A percentile compares a stretch with the other conserved stretches of the same genome.
phyloP scores from a whole-genome alignment of 2,329 filamentous ascomycete species.

The Aspergillus proliferans region DNA sequence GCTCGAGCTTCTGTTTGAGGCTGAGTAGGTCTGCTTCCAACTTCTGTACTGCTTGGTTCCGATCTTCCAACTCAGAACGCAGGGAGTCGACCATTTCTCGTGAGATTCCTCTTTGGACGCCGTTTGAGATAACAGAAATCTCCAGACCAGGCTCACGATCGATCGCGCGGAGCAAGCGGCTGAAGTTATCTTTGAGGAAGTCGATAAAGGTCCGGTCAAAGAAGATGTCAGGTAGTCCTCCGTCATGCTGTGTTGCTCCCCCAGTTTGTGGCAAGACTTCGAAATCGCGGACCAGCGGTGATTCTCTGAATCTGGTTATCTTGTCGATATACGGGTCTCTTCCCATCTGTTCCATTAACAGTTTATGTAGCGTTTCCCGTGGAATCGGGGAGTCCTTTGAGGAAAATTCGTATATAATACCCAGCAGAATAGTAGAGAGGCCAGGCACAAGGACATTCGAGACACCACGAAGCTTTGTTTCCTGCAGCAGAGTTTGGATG shows the following conservation, averaged over 20 bases:
- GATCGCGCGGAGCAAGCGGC: conserved; percentile 72
- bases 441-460: conserved; percentile 68
- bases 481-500: conserved; percentile 76
- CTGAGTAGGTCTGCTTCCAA: conserved; percentile 51
- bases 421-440: conserved; percentile 75
- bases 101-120: conserved; percentile 84
- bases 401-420: conserved; percentile 91
- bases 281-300: conserved; percentile 77
- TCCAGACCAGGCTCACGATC: conserved; percentile 88
- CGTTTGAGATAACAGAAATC: conserved; percentile 71
- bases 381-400: conserved; percentile 93
- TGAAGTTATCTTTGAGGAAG: conserved; percentile 94
- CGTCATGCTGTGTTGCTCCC: conserved; percentile 42
- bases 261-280: conserved; percentile 73
- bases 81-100: conserved; percentile 84
- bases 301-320: conserved; percentile 68
- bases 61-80: conserved; percentile 68
- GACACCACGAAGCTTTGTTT: conserved; percentile 56
- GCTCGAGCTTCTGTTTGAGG: conserved; percentile 53
- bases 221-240: conserved; percentile 68
- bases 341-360: conserved; percentile 70
- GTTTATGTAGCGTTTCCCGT: conserved; percentile 69
- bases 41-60: conserved; percentile 54
- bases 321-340: conserved; percentile 83
- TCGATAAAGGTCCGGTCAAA: conserved; percentile 85